These are phyloP conservation scores for Crithidia bombi DNA, from an alignment of 208 protist genomes.

Conservation along the genomic window DNA sequence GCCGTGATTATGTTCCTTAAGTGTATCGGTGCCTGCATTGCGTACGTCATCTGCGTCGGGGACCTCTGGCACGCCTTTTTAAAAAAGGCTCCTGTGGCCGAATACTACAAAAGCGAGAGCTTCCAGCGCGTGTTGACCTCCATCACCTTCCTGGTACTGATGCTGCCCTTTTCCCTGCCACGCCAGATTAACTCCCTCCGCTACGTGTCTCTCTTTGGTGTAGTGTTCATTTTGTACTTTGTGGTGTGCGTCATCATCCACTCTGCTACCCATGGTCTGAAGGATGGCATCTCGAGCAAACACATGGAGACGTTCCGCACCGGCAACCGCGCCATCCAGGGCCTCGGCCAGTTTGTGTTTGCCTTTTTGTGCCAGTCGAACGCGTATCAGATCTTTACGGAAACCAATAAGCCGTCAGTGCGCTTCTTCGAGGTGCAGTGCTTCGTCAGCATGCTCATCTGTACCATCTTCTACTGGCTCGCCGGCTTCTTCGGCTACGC, in stretches of 20 bases:
- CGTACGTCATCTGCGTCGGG: slow-evolving; percentile 71
- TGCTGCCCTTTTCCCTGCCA: slow-evolving; percentile 77
- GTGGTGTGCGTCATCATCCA: slow-evolving; percentile 68
- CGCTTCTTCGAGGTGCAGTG: slow-evolving; percentile 49
- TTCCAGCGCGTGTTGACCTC: slow-evolving; percentile 51
- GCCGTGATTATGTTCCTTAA: slow-evolving; percentile 76
- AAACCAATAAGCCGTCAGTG: slow-evolving; percentile 51
- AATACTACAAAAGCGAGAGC: slow-evolving; percentile 27
- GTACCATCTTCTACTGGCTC: slow-evolving; percentile 73
- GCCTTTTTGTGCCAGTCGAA: slow-evolving; percentile 77
- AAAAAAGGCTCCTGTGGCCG: slow-evolving; percentile 37
- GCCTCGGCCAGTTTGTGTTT: slow-evolving; percentile 65
- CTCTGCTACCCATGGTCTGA: slow-evolving; percentile 30
- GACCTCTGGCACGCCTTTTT: slow-evolving; percentile 63
- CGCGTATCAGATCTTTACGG: slow-evolving; percentile 60
- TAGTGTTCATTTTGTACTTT: slow-evolving; percentile 74
- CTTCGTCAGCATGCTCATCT: slow-evolving; percentile 63
- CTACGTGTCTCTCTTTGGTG: slow-evolving; percentile 70
- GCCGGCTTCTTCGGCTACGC: slow-evolving; percentile 76
- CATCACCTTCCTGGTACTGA: slow-evolving; percentile 59
- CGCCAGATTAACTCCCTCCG: slow-evolving; percentile 81
- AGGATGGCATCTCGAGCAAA: slow-evolving; percentile 31
- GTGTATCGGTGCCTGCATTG: slow-evolving; percentile 77
- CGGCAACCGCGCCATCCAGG: slow-evolving; percentile 46
- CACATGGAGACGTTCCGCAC: slow-evolving; percentile 37